A percentile compares a stretch with the other conserved stretches of the same genome.
phyloP scores from a whole-genome alignment of 2,329 filamentous ascomycete species.

The Achaetomium macrosporum region DNA sequence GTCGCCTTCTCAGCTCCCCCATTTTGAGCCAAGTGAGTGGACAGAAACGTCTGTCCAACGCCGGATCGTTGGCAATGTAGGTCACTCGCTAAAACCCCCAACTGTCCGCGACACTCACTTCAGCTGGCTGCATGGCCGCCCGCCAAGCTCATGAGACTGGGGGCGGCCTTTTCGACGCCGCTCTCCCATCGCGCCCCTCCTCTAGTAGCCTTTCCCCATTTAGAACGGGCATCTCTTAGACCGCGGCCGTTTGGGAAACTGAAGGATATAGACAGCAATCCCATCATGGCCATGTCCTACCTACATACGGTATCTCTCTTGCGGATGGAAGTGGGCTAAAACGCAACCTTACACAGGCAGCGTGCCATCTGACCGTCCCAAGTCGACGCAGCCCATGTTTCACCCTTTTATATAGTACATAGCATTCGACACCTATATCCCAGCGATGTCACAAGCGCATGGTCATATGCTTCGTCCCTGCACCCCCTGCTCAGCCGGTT shows the following conservation, averaged over 20 bases:
- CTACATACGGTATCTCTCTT: no score
- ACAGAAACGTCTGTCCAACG: not conserved
- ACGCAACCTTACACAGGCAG: not conserved
- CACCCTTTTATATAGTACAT: constrained; percentile 8
- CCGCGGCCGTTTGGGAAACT: no score
- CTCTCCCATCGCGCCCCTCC: not conserved
- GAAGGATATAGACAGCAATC: no score
- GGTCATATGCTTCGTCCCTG: constrained; percentile 9
- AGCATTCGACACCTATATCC: not conserved
- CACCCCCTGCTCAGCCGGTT: not conserved
- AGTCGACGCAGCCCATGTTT: constrained; percentile 14
- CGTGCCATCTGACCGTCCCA: not conserved
- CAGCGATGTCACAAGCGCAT: constrained; percentile 13
- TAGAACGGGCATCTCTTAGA: not conserved
- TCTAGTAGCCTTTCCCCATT: no score
- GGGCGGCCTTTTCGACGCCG: no score
- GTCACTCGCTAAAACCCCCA: not conserved
- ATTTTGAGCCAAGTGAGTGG: not conserved
- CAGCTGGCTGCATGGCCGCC: not conserved
- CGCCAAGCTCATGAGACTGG: not conserved
- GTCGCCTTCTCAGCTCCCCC: not conserved
- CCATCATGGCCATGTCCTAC: no score
- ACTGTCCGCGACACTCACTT: not conserved
- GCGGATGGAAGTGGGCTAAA: no score
- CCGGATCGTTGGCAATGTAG: not conserved